Conservation (phyloP, 768 basidiomycete genomes). For the Strobilomyces echinocephalus region DNA sequence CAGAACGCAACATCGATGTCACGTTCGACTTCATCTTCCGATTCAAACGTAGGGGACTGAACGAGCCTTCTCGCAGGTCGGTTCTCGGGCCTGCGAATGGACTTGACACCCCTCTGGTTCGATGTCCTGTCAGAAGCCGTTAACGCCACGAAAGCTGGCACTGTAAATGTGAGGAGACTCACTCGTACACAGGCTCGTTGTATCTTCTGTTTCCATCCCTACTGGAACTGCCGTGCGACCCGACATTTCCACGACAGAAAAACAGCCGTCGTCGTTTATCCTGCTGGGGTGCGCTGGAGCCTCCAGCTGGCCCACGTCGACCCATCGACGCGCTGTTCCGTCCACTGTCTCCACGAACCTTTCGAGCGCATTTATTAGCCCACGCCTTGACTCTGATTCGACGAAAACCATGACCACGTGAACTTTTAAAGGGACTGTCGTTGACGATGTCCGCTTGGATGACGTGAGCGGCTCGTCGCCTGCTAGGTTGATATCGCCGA, state of each 20-base stretch:
- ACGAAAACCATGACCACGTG: not conserved
- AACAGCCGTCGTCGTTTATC: slow-evolving; percentile 15
- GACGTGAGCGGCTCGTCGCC: slow-evolving; percentile 1
- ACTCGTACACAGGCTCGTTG: slow-evolving; percentile 7
- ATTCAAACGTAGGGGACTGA: not conserved
- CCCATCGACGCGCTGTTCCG: slow-evolving; percentile 20
- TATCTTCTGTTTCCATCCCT: not conserved
- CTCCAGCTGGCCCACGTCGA: slow-evolving; percentile 1
- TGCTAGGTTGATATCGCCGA: not conserved
- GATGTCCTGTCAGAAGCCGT: slow-evolving; percentile 6
- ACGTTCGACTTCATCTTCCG: slow-evolving; percentile 2
- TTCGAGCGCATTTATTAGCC: slow-evolving; percentile 6
- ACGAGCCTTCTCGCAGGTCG: slow-evolving; percentile 9
- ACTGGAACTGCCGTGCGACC: not conserved
- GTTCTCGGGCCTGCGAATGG: slow-evolving; percentile 11
- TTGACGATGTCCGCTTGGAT: slow-evolving; percentile 8
- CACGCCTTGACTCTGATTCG: not conserved
- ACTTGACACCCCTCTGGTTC: slow-evolving; percentile 10
- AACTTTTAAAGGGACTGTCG: slow-evolving; percentile 5
- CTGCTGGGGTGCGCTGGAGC: not conserved
- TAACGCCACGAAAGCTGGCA: not conserved
- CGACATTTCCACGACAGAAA: slow-evolving; percentile 8
- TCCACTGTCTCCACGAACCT: not conserved
- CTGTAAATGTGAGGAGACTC: not conserved
- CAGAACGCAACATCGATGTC: not conserved